Evolutionary conservation across 805 yeast genomes (phyloP), one percentile per base, ranked within the genome.

Genomic region (Nakazawaea molendinolei): DNA sequence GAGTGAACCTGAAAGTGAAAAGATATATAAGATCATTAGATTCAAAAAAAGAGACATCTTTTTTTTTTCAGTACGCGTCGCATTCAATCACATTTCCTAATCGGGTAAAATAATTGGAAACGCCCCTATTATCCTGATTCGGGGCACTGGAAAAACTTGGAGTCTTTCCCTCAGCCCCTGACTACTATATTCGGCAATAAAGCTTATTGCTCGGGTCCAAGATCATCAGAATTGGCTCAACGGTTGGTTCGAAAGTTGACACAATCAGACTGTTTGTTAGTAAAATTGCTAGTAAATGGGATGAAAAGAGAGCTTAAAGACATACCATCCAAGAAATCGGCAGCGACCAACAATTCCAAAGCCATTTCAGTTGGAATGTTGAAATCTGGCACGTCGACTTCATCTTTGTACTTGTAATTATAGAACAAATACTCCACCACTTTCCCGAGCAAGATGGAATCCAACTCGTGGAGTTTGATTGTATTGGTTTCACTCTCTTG

Each of bases 351-450:
- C 46, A 90, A 61, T 53, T 92, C 97, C 43, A 90, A 63, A 0
- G 97, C 95, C 75, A 90, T 72, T 46, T 86, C 97, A 0, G 97
- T 89, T 1, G 97, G 96, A 3, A 92, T 76, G 24, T 83, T 82
- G 57, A 92, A 92, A 38, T 84, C 92, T 0, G 95, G 95, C 5
- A 83, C 74, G 33, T 74, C 79, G 4, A 72, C 75, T 0, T 67
- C 71, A 33, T 73, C 76, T 43, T 68, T 74, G 52, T 84, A 85
- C 47, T 83, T 79, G 41, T 69, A 55, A 48, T 83, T 76, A 52
- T 84, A 89, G 52, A 83, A 78, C 23, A 90, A 59, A 48, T 92
- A 90, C 48, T 90, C 97, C 28, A 85, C 81, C 8, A 90, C 79
- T 48, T 86, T 84, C 44, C 77, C 83, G 29, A 92, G 61, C 15